Evolutionary conservation across 345 rosid species (phyloP).

Genomic region (Rhodomyrtus tomentosa): DNA sequence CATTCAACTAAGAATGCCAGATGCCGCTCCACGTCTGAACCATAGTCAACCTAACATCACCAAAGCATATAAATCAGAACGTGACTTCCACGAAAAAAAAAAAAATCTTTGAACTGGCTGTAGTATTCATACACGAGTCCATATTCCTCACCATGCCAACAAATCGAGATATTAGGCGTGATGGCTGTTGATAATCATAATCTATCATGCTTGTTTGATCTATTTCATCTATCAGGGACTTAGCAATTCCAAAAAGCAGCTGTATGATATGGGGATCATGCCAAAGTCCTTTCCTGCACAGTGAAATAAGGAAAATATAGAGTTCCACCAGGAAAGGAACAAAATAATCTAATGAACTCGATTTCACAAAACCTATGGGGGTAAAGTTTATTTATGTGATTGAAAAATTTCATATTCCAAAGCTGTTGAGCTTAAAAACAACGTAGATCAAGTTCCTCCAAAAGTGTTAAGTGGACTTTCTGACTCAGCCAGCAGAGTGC

Average conservation of each 20-base stretch:
- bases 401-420: background rate
- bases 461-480: background rate
- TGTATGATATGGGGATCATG: constrained; percentile 47
- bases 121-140: background rate
- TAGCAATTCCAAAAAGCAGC: constrained; percentile 70
- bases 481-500: background rate
- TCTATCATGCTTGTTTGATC: constrained; percentile 49
- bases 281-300: constrained; percentile 49
- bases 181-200: constrained; percentile 55
- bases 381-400: background rate
- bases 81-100: constrained; percentile 7
- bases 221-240: constrained; percentile 45
- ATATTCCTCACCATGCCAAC: constrained; percentile 42
- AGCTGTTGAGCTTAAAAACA: background rate
- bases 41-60: constrained; percentile 54
- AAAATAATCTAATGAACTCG: background rate
- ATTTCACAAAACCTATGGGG: background rate
- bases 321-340: background rate
- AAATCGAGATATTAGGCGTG: constrained; percentile 59
- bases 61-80: background rate
- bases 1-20: constrained; percentile 74
- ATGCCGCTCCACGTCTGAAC: constrained; percentile 52
- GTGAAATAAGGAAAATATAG: background rate
- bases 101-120: constrained; percentile 7
- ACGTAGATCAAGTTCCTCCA: background rate